Evolutionary conservation across 202 grass and related monocot genomes (phyloP), one percentile per base, ranked within the genome.

Genomic region (Setaria italica): DNA sequence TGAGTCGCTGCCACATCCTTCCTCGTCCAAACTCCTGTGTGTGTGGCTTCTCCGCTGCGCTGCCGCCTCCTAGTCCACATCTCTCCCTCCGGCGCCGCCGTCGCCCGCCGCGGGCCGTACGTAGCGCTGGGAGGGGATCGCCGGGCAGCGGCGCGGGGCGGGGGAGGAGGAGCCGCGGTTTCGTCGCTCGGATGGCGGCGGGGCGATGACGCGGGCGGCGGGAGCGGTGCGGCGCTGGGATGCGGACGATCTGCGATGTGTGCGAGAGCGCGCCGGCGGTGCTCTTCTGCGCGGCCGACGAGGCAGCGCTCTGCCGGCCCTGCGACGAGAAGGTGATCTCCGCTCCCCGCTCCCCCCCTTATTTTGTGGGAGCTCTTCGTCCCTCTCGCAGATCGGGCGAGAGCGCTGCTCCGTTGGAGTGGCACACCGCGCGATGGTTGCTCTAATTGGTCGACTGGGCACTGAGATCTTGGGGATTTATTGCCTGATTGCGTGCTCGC

Each of bases 161-260:
- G 76, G 77, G 55, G 77, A 57, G 55, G 77, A 57, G 55, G 77
- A 49, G 58, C 43, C 43, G 70, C 32, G 69, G 80, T 25, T 34
- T 62, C 11, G 55, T 12, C 55, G 63, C 15, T 14, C 67, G 33
- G 75, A 71, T 83, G 87, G 72, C 73, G 43, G 76, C 50, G 13
- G 63, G 85, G 37, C 71, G 76, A 39, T 80, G 85, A 88, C 59
- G 2, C 39, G 15, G 80, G 67, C 45, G 25, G 62, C 62, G 76
- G 19, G 69, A 50, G 81, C 77, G 21, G 68, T 50, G 34, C 8
- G 65, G 47, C 19, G 70, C 16, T 76, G 72, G 80, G 91, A 99
- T 99, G 97, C 94, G 93, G 89, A 94, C 93, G 85, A 97, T 99
- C 84, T 99, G 97, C 86, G 97, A 99, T 76, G 97, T 97, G 43